Evolutionary conservation across 768 basidiomycete genomes (phyloP).

Genomic region (Filobasidium wieringae): DNA sequence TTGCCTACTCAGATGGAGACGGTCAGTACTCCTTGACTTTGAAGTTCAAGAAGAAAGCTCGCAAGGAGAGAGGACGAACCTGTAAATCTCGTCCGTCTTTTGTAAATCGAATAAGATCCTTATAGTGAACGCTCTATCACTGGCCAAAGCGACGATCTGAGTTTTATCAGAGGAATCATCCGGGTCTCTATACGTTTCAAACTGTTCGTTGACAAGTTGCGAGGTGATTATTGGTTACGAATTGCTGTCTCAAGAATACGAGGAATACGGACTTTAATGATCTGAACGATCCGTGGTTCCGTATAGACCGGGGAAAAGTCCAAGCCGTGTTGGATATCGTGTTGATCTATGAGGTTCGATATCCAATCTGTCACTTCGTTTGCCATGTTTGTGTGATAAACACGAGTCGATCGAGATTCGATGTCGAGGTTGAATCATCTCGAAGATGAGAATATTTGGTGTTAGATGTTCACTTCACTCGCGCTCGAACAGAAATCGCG

Average conservation of each 20-base stretch:
- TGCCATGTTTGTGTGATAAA: background rate
- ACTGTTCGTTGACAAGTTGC: background rate
- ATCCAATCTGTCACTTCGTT: background rate
- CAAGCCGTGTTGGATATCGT: background rate
- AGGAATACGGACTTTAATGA: background rate
- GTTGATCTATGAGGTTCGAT: background rate
- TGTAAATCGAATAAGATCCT: background rate
- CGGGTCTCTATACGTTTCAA: background rate
- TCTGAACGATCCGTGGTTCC: background rate
- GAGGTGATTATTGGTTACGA: background rate
- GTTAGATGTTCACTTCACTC: too few species aligned
- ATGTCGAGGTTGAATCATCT: conserved; percentile 7
- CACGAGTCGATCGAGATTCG: conserved; percentile 1
- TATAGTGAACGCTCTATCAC: background rate
- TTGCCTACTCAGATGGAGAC: too few species aligned
- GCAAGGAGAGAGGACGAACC: background rate
- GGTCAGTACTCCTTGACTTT: background rate
- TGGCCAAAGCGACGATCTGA: background rate
- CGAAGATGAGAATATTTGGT: too few species aligned
- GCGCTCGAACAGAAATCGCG: too few species aligned
- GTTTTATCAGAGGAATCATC: background rate
- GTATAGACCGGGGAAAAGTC: background rate
- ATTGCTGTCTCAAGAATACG: background rate
- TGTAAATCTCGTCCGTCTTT: background rate
- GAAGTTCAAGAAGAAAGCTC: background rate